Evolutionary conservation across 192 early-diverging fungal genomes (phyloP).

Genomic region (Entomortierella parvispora): DNA sequence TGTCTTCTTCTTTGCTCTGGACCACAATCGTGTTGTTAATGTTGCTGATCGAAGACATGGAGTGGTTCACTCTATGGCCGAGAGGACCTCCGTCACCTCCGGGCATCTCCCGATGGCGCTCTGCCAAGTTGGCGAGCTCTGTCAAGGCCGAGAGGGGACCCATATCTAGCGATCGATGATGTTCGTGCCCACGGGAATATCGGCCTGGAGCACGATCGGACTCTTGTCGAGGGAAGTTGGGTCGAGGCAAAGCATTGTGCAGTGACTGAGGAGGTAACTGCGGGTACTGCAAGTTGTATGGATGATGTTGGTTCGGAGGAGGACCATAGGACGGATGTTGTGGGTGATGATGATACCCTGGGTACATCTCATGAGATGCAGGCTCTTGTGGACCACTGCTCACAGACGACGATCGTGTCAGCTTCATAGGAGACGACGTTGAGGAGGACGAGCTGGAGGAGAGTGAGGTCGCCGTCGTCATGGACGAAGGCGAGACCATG

Average conservation of each 20-base stretch:
- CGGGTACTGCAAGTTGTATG: background rate
- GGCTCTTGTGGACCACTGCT: constrained; percentile 8
- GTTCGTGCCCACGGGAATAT: constrained; percentile 33
- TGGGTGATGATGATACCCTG: background rate
- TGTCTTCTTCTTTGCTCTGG: constrained; percentile 12
- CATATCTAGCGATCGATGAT: constrained; percentile 41
- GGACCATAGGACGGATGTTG: background rate
- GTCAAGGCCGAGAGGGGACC: constrained; percentile 43
- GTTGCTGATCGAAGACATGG: background rate
- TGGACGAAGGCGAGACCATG: constrained; percentile 19
- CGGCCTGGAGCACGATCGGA: constrained; percentile 8
- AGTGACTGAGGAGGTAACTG: constrained; percentile 16
- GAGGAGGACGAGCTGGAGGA: constrained; percentile 3
- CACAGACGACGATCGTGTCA: constrained; percentile 19
- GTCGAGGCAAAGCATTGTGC: constrained; percentile 18
- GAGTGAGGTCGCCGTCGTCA: constrained; percentile 7
- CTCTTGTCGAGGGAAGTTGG: constrained; percentile 13
- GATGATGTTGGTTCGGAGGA: too few relatives aligned
- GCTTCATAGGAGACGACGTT: constrained; percentile 3
- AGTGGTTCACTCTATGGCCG: background rate
- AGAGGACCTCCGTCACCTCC: background rate
- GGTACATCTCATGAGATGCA: too few relatives aligned
- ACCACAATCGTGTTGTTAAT: constrained; percentile 8
- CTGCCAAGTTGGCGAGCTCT: constrained; percentile 43
- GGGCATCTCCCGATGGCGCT: constrained; percentile 26